Evolutionary conservation across 257 asterid genomes (phyloP), one percentile per base, ranked within the genome.

Genomic region (Oldenlandia corymbosa): DNA sequence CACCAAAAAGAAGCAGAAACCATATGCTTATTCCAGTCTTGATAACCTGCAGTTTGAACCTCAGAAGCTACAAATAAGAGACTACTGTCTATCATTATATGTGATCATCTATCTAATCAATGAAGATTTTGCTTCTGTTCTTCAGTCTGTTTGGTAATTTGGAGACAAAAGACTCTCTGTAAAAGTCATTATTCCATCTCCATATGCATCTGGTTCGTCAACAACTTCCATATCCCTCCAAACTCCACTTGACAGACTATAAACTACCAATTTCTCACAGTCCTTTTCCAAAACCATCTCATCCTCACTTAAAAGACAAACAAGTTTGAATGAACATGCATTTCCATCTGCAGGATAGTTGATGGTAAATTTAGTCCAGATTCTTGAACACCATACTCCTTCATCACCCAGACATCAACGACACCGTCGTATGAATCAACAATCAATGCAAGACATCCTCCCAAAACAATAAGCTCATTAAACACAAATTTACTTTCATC

Each of bases 391-490:
- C 82, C 78, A 52, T 78, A 81, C 48, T 76, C 74, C 47, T 76
- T 74, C 84, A 81, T 81, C 26, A 74, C 23, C 85, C 83, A 82
- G 67, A 79, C 60, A 64, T 74, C 78, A 30, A 51, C 36, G 46
- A 14, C 30, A 7, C 31, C 62, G 6, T 23, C 7, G 6, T 28
- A n/a, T 4, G 24, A 10, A 63, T 45, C 58, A 48, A 70, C 73
- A 24, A 68, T 48, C 77, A 84, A 49, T 57, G 85, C 80, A 62
- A 84, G 81, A 57, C 87, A 76, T 0, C 82, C 85, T 13, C 64
- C 68, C 72, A 81, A 72, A 70, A 41, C 74, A 69, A 53, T 69
- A 28, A 78, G 79, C 31, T 47, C 60, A 17, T 60, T 48, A 43
- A 71, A 76, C 65, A 72, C 67, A 46, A 76, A 76, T 20, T 46